Evolutionary conservation across 164 flowering plant species (phyloP), one percentile per base, ranked within the genome.

Genomic region (Chimonanthus salicifolius): DNA sequence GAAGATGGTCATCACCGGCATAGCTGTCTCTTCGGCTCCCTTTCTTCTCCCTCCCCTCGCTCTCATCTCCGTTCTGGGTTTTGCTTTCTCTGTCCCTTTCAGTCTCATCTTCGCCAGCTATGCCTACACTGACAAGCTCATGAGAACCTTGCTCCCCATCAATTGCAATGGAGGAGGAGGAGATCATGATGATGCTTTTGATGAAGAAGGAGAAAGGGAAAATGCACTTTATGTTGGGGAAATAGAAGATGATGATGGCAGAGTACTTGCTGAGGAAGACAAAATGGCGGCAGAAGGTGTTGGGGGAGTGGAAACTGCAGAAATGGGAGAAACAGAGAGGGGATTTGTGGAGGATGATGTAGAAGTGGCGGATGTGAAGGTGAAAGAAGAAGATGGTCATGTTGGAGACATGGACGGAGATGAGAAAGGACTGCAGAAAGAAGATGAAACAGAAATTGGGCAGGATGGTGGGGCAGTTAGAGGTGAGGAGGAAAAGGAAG

Each of bases 21-120:
- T 84, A 46, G 86, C 85, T 5, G 69, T 90, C 11, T 78, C 94
- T 2, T 84, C 97, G 20, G 91, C 89, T 0, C 92, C 97, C 0
- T 5, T 94, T 11, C 71, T 91, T 74, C 81, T 94, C 74, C 98
- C 98, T 68, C 88, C 97, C 0, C 80, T 92, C 18, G 11, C 87
- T 49, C 79, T 86, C 7, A 68, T 85, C 4, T 90, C 96, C 1
- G 77, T 86, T 0, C 11, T 94, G 3, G 98, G 94, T 13, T 70
- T 90, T 18, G 90, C 82, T 21, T 75, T 81, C 71, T 81, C 94
- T 0, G 74, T 92, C 9, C 96, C 94, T 65, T 88, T 75, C 72
- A 89, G 94, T n/a, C 15, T 90, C 58, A 77, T 80, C 15, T 80
- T 84, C 50, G 91, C 83, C 0, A 79, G 87, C 47, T 90, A 90